Base-by-base conservation (phyloP, 1,284 basidiomycete genomes). In the Kalmanozyma brasiliensis region DNA sequence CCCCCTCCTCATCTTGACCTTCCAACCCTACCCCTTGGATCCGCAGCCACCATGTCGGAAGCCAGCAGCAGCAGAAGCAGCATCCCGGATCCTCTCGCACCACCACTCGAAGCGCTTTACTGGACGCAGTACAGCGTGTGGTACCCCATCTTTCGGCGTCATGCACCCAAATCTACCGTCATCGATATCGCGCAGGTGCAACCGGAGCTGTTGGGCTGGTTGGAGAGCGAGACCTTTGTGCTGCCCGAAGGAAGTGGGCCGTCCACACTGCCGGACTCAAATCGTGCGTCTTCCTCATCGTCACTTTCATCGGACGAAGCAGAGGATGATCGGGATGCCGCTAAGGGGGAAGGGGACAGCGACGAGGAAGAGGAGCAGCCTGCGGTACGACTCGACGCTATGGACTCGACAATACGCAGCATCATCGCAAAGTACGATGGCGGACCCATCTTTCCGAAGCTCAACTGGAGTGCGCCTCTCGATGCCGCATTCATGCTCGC, bases 401-500 rank as follows among this genome's bases (percentile, higher is more conserved):
- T 97, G 17, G 93, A 94, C 76, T 83, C 84, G 8, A 85, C 85
- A 61, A 94, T 98, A 65, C 85, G 91, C 43, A 79, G 84, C 8
- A 87, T 86, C n/a, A 85, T 98, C 13, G 74, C 83, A 23, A 84
- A 87, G 56, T 94, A 93, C 77, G 81, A 80, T n/a, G n/a, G n/a
- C 68, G 90, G 74, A 3, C 89, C 90, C 3, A 90, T 96, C 8
- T 98, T 98, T 77, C 94, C 95, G 0, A 98, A 98, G 48, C 63
- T 82, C 34, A 78, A 79, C 41, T 82, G 79, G 79, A 68, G 61
- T 14, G 79, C 79, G 11, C 80, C 80, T 0, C 34, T 58, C 16
- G 94, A 98, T 78, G 92, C 94, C 13, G 87, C 90, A 2, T 98
- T 94, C 91, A 89, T 98, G 64, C 85, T 96, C 1, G 90, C 93